These are phyloP conservation scores for Populus hybrid DNA, from an alignment of 441 rosid species.

Conservation along the genomic window DNA sequence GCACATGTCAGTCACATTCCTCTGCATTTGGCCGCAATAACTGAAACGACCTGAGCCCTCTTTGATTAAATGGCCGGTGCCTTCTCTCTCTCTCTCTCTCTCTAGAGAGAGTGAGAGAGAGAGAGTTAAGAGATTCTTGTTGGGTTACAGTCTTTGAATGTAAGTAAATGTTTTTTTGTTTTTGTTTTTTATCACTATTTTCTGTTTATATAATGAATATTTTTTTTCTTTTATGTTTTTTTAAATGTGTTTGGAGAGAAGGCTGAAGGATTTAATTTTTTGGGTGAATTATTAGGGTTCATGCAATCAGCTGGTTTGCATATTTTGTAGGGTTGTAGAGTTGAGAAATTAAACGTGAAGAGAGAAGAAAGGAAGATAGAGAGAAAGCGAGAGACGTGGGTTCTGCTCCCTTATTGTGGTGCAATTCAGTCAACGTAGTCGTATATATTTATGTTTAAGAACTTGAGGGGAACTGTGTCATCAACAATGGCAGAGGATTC, in stretches of 20 bases:
- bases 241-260: background rate
- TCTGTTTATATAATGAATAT: background rate
- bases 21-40: constrained; percentile 52
- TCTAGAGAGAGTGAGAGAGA: constrained; percentile 11
- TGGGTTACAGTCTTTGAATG: background rate
- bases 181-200: background rate
- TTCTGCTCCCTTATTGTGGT: constrained; percentile 49
- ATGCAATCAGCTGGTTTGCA: background rate
- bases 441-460: constrained; percentile 31
- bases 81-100: constrained; percentile 2
- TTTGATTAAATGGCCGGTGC: constrained; percentile 42
- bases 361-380: background rate
- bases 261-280: background rate
- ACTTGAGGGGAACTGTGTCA: constrained; percentile 41
- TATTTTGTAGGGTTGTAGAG: constrained; percentile 17
- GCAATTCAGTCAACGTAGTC: constrained; percentile 49
- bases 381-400: constrained; percentile 60
- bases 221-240: background rate
- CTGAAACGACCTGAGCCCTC: constrained; percentile 44
- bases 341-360: constrained; percentile 18
- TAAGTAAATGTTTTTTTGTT: background rate
- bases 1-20: constrained; percentile 59
- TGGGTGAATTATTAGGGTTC: background rate
- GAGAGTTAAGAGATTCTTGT: background rate
- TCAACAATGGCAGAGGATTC: constrained; percentile 35